Percentiles rank a stretch among this genome's conserved stretches.
These are phyloP conservation scores for Saxophila tyrrhenica DNA, from an alignment of 495 filamentous ascomycete species.

Conservation along the genomic window DNA sequence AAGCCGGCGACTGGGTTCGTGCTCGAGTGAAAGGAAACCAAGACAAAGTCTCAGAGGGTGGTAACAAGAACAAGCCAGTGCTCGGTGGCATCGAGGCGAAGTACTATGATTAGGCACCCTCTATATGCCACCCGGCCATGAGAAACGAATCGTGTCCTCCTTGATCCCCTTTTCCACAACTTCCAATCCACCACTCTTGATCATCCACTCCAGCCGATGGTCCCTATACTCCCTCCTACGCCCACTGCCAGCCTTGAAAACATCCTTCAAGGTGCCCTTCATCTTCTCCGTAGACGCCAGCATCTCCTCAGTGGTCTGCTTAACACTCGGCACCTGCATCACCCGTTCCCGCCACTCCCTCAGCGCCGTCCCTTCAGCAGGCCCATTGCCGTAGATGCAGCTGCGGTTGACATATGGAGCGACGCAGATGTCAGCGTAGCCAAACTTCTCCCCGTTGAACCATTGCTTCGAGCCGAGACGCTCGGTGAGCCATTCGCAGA, in stretches of 20 bases:
- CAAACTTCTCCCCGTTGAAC: conserved; percentile 12
- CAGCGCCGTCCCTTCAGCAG: conserved; percentile 2
- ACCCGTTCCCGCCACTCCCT: conserved; percentile 9
- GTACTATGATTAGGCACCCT: conserved; percentile 11
- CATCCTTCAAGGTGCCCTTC: neutral
- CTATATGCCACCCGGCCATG: conserved; percentile 6
- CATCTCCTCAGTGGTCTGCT: conserved; percentile 26
- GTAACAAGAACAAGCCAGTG: conserved; percentile 10
- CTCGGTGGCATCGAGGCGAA: conserved; percentile 11
- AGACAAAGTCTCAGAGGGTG: conserved; percentile 8
- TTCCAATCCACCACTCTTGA: conserved; percentile 12
- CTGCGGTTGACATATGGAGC: conserved; percentile 9
- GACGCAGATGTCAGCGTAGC: conserved; percentile 12
- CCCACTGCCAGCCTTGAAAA: conserved; percentile 3
- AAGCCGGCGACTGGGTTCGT: conserved; percentile 19
- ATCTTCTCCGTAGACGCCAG: conserved; percentile 5
- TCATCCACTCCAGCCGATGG: conserved; percentile 15
- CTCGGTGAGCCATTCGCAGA: conserved; percentile 5
- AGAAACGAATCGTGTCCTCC: conserved; percentile 8
- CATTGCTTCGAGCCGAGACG: conserved; percentile 7
- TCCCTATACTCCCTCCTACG: conserved; percentile 9
- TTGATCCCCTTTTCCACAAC: conserved; percentile 9
- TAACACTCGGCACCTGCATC: conserved; percentile 5
- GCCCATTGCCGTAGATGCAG: conserved; percentile 9
- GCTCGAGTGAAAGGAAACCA: conserved; percentile 15